A percentile compares a stretch with the other conserved stretches of the same genome.
Conservation (phyloP, 75 land plant species). For the Cryptomeria japonica region DNA sequence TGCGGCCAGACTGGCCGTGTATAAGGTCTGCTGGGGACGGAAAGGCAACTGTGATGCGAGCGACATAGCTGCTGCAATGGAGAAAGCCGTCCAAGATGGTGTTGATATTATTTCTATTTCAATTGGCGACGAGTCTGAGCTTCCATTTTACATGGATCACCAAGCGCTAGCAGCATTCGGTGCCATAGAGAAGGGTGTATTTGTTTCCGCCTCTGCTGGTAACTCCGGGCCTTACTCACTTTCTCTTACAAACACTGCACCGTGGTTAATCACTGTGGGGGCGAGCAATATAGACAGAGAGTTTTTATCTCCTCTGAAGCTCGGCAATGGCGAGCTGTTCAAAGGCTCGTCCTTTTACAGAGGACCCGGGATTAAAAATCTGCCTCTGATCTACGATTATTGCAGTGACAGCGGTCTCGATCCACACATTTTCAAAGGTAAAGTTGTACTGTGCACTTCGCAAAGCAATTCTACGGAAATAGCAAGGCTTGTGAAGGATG, state of each 20-base stretch:
- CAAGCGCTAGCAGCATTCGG: conserved; percentile 24
- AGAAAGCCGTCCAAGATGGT: conserved; percentile 41
- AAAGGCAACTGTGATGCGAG: conserved; percentile 12
- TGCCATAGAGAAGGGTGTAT: conserved; percentile 12
- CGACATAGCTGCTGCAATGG: conserved; percentile 40
- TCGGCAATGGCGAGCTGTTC: conserved; percentile 2
- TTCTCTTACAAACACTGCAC: conserved; percentile 10
- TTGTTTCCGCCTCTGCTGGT: conserved; percentile 27
- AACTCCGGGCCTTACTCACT: neutral
- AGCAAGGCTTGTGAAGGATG: conserved; percentile 13
- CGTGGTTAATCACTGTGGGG: conserved; percentile 31
- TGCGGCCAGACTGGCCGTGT: conserved; percentile 25
- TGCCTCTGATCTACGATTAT: conserved; percentile 1
- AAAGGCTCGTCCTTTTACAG: conserved; percentile 10
- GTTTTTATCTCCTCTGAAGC: conserved; percentile 5
- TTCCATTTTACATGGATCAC: conserved; percentile 18
- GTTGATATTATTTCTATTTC: conserved; percentile 37
- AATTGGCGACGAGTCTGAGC: neutral
- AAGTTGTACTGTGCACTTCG: conserved; percentile 24
- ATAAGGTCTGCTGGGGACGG: conserved; percentile 41
- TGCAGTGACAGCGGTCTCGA: conserved; percentile 21
- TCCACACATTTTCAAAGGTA: conserved; percentile 24
- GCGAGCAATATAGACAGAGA: conserved; percentile 20
- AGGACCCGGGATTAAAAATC: neutral
- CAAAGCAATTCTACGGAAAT: conserved; percentile 9